Conservation (phyloP, 208 protist genomes). For the Crithidia thermophila region DNA sequence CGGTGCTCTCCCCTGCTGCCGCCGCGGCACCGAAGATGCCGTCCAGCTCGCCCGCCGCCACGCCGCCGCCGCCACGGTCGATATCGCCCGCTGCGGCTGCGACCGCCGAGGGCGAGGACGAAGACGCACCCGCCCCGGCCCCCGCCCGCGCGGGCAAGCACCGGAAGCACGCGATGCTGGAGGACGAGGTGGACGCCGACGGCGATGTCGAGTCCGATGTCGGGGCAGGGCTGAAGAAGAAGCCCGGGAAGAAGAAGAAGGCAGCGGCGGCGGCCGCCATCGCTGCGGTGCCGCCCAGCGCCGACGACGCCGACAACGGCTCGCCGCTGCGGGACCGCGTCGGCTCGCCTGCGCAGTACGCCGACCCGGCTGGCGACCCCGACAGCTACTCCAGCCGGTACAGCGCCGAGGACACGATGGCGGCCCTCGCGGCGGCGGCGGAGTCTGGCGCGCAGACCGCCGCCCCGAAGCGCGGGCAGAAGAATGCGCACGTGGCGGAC, state of each 20-base stretch:
- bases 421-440: constrained; percentile 17
- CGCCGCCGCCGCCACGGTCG: not conserved
- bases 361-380: constrained; percentile 1
- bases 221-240: constrained; percentile 10
- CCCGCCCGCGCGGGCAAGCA: not conserved
- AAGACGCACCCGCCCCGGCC: constrained; percentile 1
- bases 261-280: not conserved
- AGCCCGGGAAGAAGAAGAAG: constrained; percentile 22
- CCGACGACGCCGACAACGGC: not conserved
- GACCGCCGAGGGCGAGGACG: constrained; percentile 17
- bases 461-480: not conserved
- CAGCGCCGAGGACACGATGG: constrained; percentile 27
- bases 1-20: not conserved
- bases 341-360: not conserved
- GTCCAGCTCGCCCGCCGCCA: not conserved
- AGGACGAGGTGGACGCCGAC: constrained; percentile 6
- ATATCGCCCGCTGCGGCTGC: not conserved
- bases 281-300: not conserved
- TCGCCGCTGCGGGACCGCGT: constrained; percentile 8
- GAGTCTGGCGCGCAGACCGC: constrained; percentile 28
- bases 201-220: not conserved
- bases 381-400: constrained; percentile 10
- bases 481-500: not conserved
- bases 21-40: not conserved
- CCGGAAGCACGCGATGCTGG: constrained; percentile 3